Evolutionary conservation across 129 eudicot genomes (phyloP).

Genomic region (Flaveria linearis): DNA sequence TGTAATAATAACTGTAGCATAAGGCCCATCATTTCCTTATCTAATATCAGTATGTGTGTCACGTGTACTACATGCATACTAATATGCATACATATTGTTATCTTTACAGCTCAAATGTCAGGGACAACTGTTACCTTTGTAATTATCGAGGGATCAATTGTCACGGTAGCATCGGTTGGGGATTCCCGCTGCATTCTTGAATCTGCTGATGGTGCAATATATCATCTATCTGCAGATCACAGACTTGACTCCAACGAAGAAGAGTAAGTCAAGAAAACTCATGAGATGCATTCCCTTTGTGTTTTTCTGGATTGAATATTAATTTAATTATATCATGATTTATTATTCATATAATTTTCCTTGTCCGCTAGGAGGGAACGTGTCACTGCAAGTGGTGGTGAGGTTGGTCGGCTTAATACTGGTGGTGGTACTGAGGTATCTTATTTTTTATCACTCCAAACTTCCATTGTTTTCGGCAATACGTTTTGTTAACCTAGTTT

Average conservation of each 20-base stretch:
- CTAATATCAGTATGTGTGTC: slow-evolving; percentile 9
- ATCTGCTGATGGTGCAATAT: slow-evolving; percentile 85
- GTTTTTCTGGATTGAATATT: slow-evolving; percentile 14
- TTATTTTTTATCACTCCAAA: not conserved
- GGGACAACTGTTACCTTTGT: slow-evolving; percentile 98
- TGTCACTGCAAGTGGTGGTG: slow-evolving; percentile 94
- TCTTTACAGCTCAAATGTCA: slow-evolving; percentile 70
- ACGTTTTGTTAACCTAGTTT: not conserved
- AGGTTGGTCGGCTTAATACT: slow-evolving; percentile 96
- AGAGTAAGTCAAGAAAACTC: slow-evolving; percentile 57
- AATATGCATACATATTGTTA: slow-evolving; percentile 22
- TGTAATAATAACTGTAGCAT: not conserved
- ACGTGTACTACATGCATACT: slow-evolving; percentile 7
- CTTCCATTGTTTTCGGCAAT: not conserved
- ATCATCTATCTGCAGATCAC: slow-evolving; percentile 87
- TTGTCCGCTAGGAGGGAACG: slow-evolving; percentile 71
- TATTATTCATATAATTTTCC: not conserved
- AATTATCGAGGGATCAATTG: slow-evolving; percentile 84
- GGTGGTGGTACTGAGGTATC: slow-evolving; percentile 96
- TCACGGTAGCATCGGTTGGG: slow-evolving; percentile 95
- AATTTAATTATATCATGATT: slow-evolving; percentile 1
- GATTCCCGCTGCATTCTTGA: slow-evolving; percentile 94
- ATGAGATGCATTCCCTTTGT: slow-evolving; percentile 11
- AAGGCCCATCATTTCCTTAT: slow-evolving; percentile 7
- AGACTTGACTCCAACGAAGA: slow-evolving; percentile 92